Base-by-base conservation (phyloP, 768 basidiomycete species). In the Leccinum fibrillosum region DNA sequence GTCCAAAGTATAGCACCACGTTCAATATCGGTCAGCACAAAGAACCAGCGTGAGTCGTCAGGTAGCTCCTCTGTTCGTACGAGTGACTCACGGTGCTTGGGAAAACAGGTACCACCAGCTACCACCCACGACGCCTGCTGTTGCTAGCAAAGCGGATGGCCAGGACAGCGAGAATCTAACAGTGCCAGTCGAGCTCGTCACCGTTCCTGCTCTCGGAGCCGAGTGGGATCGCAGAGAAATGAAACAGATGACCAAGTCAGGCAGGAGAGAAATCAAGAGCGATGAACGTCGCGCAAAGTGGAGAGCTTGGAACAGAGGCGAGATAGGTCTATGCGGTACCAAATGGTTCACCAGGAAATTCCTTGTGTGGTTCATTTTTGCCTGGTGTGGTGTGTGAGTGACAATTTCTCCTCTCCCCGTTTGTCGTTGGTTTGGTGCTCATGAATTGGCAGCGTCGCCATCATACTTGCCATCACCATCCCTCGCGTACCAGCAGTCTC, bases 201-300 rank as follows among this genome's bases (percentile, higher is more conserved):
- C 94, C 1, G 92, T 97, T 0, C 94, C 94, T 3, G 90, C 90
- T 2, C 79, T 98, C 3, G 94, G 94, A 19, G 77, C 94, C 0
- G 94, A 98, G 75, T 98, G 94, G 94, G 82, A 82, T 25, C 84
- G 85, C 52, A 76, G 81, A 19, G 94, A 98, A 70, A 74, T 97
- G 71, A 82, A 80, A 50, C 81, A 82, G 37, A 89, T 92, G 83
- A 89, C 88, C 1, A 88, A 86, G 66, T 75, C 84, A 2, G 90
- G 83, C 5, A 82, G 82, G 68, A 78, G 81, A 28, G 88, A 92
- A 72, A 77, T 81, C 52, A 84, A 83, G 68, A 66, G 75, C 13
- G 84, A 84, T 50, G 68, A 74, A 50, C 78, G 85, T 56, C 74
- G 66, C 55, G 77, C 82, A 53, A 82, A 84, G 62, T 92, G 86